Evolutionary conservation across 805 yeast species (phyloP), one percentile per base, ranked within the genome.

Genomic region (Torulaspora indica): DNA sequence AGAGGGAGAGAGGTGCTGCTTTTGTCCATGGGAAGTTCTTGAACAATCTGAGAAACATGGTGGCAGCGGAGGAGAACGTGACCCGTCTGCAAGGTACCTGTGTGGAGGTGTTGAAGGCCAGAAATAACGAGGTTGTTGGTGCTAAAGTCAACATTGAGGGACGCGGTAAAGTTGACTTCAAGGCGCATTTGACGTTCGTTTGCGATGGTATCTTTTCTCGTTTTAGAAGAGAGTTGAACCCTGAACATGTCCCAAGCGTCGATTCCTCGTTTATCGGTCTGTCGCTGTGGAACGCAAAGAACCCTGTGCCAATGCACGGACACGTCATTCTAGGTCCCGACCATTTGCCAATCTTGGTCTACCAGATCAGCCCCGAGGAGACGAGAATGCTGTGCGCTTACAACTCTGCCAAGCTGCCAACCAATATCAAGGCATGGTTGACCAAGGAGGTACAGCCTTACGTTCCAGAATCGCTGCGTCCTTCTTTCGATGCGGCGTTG

Each of bases 121-220:
- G 71, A 18, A 66, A 67, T 13, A 71, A 75, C 32, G 77, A 73
- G 22, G 85, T 89, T n/a, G 64, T 74, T 20, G 98, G 98, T 20
- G 89, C 90, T n/a, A 69, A 69, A 49, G 85, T 79, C 13, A 79
- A 72, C 47, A 66, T 70, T 24, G 71, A 69, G 6, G 69, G 67
- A 12, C 71, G 72, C 24, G 67, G 69, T 7, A 58, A 58, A 18
- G 68, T 70, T 43, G 65, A 71, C 5, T 80, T 74, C 68, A 65
- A 66, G 15, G 86, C 84, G 3, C 77, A 79, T 44, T 60, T 89
- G 45, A 84, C 91, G 5, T 72, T 89, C 24, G 77, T 85, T 38
- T 87, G 95, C 60, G 98, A 93, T 66, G 98, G 98, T 47, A 90
- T 91, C 45, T 88, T 87, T 60, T 90, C 97, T 46, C 89, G 83